These are phyloP conservation scores for Vitis hybrid DNA, from an alignment of 177 flowering plant species.

Conservation along the genomic window DNA sequence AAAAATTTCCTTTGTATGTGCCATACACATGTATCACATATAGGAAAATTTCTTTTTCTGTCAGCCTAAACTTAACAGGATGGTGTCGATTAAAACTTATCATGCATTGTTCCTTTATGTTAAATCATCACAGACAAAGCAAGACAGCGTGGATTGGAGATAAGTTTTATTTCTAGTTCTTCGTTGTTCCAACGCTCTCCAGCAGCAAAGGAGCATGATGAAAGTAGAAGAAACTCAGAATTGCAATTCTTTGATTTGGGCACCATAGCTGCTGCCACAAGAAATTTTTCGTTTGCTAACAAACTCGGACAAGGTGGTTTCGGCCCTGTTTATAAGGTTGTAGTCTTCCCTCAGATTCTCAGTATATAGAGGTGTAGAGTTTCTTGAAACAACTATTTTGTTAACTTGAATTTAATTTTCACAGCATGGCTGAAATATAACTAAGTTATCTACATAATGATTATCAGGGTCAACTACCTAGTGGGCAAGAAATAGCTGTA, in stretches of 20 bases:
- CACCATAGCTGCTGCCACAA: slow-evolving; percentile 36
- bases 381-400: too few species aligned
- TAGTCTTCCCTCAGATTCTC: too few species aligned
- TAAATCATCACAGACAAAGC: neutral
- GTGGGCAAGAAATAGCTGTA: slow-evolving; percentile 52
- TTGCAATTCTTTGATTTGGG: slow-evolving; percentile 27
- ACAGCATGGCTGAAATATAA: too few species aligned
- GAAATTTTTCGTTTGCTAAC: slow-evolving; percentile 39
- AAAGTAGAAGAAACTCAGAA: slow-evolving; percentile 18
- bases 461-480: slow-evolving; percentile 32
- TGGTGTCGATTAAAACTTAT: too few species aligned
- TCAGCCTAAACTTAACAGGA: too few species aligned
- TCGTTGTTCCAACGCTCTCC: slow-evolving; percentile 6
- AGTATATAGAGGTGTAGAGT: too few species aligned
- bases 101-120: too few species aligned
- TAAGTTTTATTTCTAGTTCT: neutral
- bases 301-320: slow-evolving; percentile 65
- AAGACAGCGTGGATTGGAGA: neutral
- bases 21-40: too few species aligned
- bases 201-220: slow-evolving; percentile 5
- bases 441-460: too few species aligned
- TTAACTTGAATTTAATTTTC: too few species aligned
- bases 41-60: too few species aligned
- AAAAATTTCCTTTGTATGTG: neutral
- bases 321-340: slow-evolving; percentile 58